phyloP scores from a whole-genome alignment of 106 monocot genomes.

The Phalaenopsis equestris region DNA sequence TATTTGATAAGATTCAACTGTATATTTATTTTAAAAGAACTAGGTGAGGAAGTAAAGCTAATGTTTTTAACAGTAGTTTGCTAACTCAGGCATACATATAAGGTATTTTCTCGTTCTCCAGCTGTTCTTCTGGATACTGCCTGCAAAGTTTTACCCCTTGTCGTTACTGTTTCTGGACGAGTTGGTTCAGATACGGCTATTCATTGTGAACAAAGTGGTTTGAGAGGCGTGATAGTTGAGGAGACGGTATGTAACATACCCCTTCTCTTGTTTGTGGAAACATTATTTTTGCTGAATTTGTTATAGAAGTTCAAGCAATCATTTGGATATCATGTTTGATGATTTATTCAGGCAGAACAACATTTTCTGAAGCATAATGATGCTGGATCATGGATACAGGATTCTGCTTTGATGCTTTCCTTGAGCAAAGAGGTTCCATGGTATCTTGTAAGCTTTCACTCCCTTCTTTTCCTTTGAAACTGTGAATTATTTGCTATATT shows the following conservation, averaged over 20 bases:
- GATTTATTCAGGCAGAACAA: slow-evolving; percentile 64
- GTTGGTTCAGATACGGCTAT: slow-evolving; percentile 89
- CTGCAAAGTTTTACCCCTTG: slow-evolving; percentile 69
- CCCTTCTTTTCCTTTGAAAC: not conserved
- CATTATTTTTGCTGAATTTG: not conserved
- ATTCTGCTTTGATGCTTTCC: slow-evolving; percentile 85
- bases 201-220: slow-evolving; percentile 75
- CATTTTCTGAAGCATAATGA: slow-evolving; percentile 97
- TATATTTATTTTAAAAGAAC: not conserved
- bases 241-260: slow-evolving; percentile 48
- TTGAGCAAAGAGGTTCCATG: slow-evolving; percentile 88
- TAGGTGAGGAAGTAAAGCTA: not conserved
- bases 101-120: slow-evolving; percentile 20
- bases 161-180: slow-evolving; percentile 82
- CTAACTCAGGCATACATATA: not conserved
- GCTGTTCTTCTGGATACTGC: slow-evolving; percentile 72
- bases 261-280: not conserved
- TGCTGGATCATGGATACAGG: slow-evolving; percentile 97
- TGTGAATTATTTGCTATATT: not conserved
- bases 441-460: slow-evolving; percentile 55
- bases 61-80: slow-evolving; percentile 4
- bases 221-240: slow-evolving; percentile 95
- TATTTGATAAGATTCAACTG: not conserved
- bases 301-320: not conserved
- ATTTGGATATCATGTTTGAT: not conserved